phyloP scores from a whole-genome alignment of 2,329 filamentous ascomycete species.

The Colletotrichum trifolii region DNA sequence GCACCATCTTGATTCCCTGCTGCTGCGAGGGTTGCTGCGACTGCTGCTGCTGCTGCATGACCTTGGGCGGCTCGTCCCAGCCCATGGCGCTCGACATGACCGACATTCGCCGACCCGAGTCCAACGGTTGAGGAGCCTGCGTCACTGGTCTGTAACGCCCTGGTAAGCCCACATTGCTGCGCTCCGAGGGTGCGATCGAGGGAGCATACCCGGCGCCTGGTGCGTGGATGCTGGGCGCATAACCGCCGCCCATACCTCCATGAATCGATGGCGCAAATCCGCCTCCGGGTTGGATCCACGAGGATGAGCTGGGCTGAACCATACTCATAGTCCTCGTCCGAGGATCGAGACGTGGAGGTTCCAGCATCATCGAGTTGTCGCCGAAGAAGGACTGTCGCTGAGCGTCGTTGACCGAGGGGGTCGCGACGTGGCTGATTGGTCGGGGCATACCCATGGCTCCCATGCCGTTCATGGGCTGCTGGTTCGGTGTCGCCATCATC shows the following conservation, averaged over 20 bases:
- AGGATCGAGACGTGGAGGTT: slow-evolving; percentile 55
- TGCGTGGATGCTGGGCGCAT: slow-evolving; percentile 62
- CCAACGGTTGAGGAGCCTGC: slow-evolving; percentile 56
- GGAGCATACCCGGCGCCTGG: slow-evolving; percentile 77
- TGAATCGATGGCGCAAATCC: slow-evolving; percentile 63
- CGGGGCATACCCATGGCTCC: slow-evolving; percentile 35
- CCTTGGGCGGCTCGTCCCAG: slow-evolving; percentile 49
- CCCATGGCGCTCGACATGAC: slow-evolving; percentile 56
- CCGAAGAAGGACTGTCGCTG: slow-evolving; percentile 59
- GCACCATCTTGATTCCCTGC: slow-evolving; percentile 47
- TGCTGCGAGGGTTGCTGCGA: background rate
- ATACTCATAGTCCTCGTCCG: slow-evolving; percentile 82
- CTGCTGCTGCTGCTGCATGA: slow-evolving; percentile 44
- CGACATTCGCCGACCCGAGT: slow-evolving; percentile 42
- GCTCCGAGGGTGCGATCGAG: slow-evolving; percentile 94
- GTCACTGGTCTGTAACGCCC: slow-evolving; percentile 92
- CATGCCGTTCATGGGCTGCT: slow-evolving; percentile 40
- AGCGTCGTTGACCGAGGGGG: slow-evolving; percentile 56
- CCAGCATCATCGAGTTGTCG: slow-evolving; percentile 52
- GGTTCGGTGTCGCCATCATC: slow-evolving; percentile 70
- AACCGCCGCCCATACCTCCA: slow-evolving; percentile 45
- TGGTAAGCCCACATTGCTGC: slow-evolving; percentile 91
- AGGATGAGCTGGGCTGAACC: slow-evolving; percentile 75
- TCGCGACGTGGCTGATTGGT: slow-evolving; percentile 52
- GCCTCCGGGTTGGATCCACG: slow-evolving; percentile 63